Conservation (phyloP, 192 early-diverging fungal species). For the Glomus cerebriforme region DNA sequence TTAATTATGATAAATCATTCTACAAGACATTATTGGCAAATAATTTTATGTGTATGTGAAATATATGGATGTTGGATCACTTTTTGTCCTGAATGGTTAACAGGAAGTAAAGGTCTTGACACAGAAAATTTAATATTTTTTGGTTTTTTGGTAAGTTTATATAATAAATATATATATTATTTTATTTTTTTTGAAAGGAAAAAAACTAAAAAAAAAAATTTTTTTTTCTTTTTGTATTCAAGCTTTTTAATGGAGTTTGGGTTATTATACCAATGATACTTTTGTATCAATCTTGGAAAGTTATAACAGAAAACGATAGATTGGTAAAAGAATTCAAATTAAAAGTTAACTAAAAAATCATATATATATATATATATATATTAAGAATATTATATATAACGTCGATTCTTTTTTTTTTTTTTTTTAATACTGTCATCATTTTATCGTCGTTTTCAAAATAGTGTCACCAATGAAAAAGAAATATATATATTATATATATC, state of each 20-base stretch:
- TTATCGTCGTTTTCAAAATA: too few relatives aligned
- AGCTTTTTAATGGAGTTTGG: slow-evolving; percentile 46
- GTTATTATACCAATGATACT: slow-evolving; percentile 34
- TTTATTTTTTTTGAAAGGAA: neutral
- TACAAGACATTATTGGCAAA: slow-evolving; percentile 33
- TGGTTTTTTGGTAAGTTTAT: slow-evolving; percentile 30
- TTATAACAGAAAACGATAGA: neutral
- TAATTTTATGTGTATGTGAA: slow-evolving; percentile 35
- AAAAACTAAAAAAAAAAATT: too few relatives aligned
- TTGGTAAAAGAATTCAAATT: neutral
- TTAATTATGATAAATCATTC: slow-evolving; percentile 30
- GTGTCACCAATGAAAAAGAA: too few relatives aligned
- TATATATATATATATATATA: too few relatives aligned
- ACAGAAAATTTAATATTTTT: slow-evolving; percentile 34
- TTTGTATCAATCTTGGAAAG: slow-evolving; percentile 32
- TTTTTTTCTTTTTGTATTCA: neutral
- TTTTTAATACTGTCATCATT: too few relatives aligned
- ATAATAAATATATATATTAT: neutral
- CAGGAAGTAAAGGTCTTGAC: slow-evolving; percentile 29
- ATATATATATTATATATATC: too few relatives aligned
- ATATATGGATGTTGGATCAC: slow-evolving; percentile 42
- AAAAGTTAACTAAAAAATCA: neutral
- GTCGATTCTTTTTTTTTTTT: too few relatives aligned
- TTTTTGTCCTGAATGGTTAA: slow-evolving; percentile 39
- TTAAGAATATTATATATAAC: neutral